Conservation (phyloP, 2,329 filamentous ascomycete genomes). For the Hymenoscyphus albidus region DNA sequence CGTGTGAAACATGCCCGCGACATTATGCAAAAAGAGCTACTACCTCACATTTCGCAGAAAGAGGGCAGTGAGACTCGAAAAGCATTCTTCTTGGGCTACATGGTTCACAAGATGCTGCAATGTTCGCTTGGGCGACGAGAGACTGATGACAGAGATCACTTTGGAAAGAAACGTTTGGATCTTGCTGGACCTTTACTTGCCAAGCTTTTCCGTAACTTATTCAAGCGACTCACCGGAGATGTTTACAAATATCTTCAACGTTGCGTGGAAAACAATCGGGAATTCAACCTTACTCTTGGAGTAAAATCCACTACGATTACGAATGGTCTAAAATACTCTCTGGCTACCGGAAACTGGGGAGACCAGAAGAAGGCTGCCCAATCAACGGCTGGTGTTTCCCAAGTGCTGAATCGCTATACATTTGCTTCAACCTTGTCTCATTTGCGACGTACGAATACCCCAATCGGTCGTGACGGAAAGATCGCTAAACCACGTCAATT, state of each 20-base stretch:
- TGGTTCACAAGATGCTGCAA: slow-evolving; percentile 94
- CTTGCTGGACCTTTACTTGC: slow-evolving; percentile 90
- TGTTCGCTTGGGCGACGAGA: slow-evolving; percentile 90
- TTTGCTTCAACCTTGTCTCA: slow-evolving; percentile 96
- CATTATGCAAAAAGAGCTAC: slow-evolving; percentile 92
- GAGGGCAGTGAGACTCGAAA: slow-evolving; percentile 95
- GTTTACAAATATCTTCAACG: slow-evolving; percentile 87
- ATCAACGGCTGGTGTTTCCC: slow-evolving; percentile 93
- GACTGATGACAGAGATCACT: slow-evolving; percentile 96
- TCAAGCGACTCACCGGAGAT: slow-evolving; percentile 86
- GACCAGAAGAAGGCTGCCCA: slow-evolving; percentile 98
- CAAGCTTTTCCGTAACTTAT: slow-evolving; percentile 91
- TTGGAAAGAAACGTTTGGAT: slow-evolving; percentile 97
- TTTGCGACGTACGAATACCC: slow-evolving; percentile 94
- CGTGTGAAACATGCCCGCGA: slow-evolving; percentile 91
- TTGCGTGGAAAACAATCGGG: slow-evolving; percentile 81
- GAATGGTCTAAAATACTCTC: slow-evolving; percentile 91
- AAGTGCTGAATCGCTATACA: slow-evolving; percentile 96
- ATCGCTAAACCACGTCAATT: slow-evolving; percentile 96
- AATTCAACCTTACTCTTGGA: slow-evolving; percentile 87
- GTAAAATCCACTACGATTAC: slow-evolving; percentile 90
- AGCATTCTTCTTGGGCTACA: slow-evolving; percentile 97
- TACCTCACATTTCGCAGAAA: slow-evolving; percentile 93
- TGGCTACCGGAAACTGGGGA: slow-evolving; percentile 98
- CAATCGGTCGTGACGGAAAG: slow-evolving; percentile 95